Conservation (phyloP, 176 grass and related monocot species). For the Pharus latifolius region DNA sequence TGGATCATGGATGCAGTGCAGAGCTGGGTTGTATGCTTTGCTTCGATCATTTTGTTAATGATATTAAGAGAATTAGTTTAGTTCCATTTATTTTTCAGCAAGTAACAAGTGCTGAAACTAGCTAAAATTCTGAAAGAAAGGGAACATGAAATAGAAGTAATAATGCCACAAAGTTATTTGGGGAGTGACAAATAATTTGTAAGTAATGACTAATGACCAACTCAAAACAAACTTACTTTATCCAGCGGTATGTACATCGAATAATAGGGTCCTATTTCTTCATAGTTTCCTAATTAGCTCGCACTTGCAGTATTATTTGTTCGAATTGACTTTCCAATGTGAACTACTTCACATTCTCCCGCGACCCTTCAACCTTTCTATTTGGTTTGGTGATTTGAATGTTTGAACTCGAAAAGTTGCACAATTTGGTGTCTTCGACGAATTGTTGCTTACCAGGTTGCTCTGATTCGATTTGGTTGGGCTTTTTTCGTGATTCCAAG, state of each 20-base stretch:
- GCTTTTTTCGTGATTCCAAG: background rate
- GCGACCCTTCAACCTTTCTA: too few species aligned
- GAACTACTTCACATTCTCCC: conserved; percentile 48
- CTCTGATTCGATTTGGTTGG: too few species aligned
- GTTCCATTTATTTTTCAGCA: background rate
- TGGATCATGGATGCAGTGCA: background rate
- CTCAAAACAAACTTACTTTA: background rate
- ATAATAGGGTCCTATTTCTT: background rate
- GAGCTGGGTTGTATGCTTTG: background rate
- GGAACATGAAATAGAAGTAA: background rate
- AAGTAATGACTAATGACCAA: background rate
- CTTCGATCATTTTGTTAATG: background rate
- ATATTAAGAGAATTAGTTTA: background rate
- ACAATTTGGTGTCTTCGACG: too few species aligned
- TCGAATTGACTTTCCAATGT: background rate
- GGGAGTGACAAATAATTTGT: background rate
- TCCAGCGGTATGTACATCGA: background rate
- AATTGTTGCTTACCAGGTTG: too few species aligned
- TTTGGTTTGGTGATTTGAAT: too few species aligned
- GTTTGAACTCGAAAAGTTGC: too few species aligned
- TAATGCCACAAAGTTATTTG: background rate
- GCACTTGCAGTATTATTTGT: background rate
- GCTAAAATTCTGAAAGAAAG: background rate
- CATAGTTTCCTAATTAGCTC: background rate
- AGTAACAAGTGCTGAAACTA: background rate